Evolutionary conservation across 2,329 filamentous ascomycete species (phyloP).

Genomic region (Sclerotinia sclerotiorum): DNA sequence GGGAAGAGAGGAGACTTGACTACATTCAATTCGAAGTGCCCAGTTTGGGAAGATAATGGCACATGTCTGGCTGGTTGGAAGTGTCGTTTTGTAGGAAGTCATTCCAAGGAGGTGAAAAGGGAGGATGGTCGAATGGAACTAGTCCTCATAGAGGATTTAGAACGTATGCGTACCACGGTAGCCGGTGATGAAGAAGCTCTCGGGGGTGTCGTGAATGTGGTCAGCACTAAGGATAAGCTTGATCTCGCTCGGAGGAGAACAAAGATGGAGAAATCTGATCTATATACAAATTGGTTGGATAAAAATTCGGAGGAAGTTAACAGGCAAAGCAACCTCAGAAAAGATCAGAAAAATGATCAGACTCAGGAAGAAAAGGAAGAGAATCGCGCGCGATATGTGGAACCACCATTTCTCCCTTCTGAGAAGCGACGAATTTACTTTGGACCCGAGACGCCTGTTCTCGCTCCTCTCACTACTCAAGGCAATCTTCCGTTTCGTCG

Average conservation of each 20-base stretch:
- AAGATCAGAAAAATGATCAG: slow-evolving; percentile 44
- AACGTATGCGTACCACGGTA: slow-evolving; percentile 34
- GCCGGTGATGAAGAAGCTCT: slow-evolving; percentile 49
- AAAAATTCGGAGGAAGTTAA: slow-evolving; percentile 55
- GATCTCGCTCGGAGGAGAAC: slow-evolving; percentile 71
- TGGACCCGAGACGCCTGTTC: slow-evolving; percentile 83
- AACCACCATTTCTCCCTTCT: slow-evolving; percentile 83
- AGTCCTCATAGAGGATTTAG: slow-evolving; percentile 56
- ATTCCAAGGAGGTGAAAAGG: slow-evolving; percentile 76
- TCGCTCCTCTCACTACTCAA: slow-evolving; percentile 95
- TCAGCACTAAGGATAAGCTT: slow-evolving; percentile 68
- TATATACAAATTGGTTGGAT: slow-evolving; percentile 76
- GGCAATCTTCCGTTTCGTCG: slow-evolving; percentile 94
- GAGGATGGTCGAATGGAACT: slow-evolving; percentile 83
- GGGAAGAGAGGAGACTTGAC: slow-evolving; percentile 78
- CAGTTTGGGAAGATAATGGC: slow-evolving; percentile 74
- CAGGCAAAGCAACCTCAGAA: slow-evolving; percentile 49
- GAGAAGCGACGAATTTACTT: slow-evolving; percentile 96
- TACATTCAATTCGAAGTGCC: slow-evolving; percentile 76
- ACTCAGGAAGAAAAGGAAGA: slow-evolving; percentile 57
- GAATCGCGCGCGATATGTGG: slow-evolving; percentile 75
- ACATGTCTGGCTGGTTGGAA: slow-evolving; percentile 87
- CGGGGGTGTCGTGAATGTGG: slow-evolving; percentile 71
- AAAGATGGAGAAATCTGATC: slow-evolving; percentile 69
- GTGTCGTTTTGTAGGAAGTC: slow-evolving; percentile 84